Evolutionary conservation across 768 basidiomycete species (phyloP), one percentile per base, ranked within the genome.

Genomic region (Xerocomellus chrysenteron): DNA sequence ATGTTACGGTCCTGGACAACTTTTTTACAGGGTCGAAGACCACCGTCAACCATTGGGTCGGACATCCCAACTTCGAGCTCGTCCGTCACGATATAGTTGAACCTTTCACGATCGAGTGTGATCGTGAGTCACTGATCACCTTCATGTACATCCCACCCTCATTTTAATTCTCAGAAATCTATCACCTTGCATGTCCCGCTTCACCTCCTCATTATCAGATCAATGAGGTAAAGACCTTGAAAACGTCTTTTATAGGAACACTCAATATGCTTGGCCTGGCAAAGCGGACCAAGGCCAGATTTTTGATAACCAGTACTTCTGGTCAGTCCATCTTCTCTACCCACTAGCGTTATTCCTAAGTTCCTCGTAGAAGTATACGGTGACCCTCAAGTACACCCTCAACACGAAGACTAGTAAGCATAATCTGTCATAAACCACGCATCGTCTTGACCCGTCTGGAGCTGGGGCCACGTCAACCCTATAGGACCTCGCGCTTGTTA

Each of bases 401-500:
- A 99, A 72, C 82, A 78, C 54, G 94, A 98, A 73, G 94, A 97
- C 68, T 96, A 96, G 92, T 94, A 67, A 75, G 90, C 75, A 9
- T 50, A 28, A 9, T 40, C 14, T 44, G 1, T 40, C 43, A 7
- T 35, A 14, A 47, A 37, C 9, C 19, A 41, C 42, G 37, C 60
- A 36, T 62, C 60, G 9, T 67, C 55, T 26, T 63, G 57, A 59
- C 61, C 49, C 45, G 39, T 58, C 46, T 55, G 52, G 54, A 94
- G 92, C 74, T 97, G 94, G 94, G 95, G 94, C 46, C 88, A 98
- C 74, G 97, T 99, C 68, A 99, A 99, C 79, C 94, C 94, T 42
- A 97, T 95, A 65, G 97, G 97, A 24, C 92, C 92, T 57, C 91
- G 97, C 59, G 95, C 96, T n/a, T 99, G 97, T 75, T 99, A 99